phyloP scores from a whole-genome alignment of 441 rosid species.

The Rhodomyrtus psidioides region DNA sequence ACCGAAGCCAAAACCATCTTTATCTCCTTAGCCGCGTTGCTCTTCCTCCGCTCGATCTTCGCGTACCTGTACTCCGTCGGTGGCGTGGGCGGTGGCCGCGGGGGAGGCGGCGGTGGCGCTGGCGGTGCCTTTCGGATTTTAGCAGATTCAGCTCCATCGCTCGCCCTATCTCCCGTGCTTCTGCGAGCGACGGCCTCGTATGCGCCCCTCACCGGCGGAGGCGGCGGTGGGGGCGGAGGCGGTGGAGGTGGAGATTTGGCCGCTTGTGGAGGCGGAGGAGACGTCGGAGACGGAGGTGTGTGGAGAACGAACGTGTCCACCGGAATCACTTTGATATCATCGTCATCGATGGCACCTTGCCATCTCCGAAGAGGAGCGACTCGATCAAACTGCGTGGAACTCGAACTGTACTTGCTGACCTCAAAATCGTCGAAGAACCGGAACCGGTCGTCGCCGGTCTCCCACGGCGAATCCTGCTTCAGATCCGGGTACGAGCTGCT shows the following conservation, averaged over 20 bases:
- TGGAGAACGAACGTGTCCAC: slow-evolving; percentile 48
- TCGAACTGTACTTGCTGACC: slow-evolving; percentile 16
- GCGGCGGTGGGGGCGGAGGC: slow-evolving; percentile 14
- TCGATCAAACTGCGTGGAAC: slow-evolving; percentile 5
- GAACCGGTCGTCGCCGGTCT: slow-evolving; percentile 29
- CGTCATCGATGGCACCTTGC: slow-evolving; percentile 24
- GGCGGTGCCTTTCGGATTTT: slow-evolving; percentile 8
- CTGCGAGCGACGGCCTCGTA: background rate
- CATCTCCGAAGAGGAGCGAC: slow-evolving; percentile 9
- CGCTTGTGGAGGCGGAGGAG: slow-evolving; percentile 16
- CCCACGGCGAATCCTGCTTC: slow-evolving; percentile 32
- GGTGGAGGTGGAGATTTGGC: slow-evolving; percentile 22
- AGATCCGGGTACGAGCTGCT: slow-evolving; percentile 78
- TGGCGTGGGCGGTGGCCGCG: slow-evolving; percentile 11
- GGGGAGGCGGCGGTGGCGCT: slow-evolving; percentile 7
- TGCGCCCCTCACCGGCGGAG: background rate
- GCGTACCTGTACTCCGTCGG: slow-evolving; percentile 8
- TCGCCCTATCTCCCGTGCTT: slow-evolving; percentile 13
- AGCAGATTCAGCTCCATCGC: background rate
- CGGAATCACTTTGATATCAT: slow-evolving; percentile 37
- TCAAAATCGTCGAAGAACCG: slow-evolving; percentile 69
- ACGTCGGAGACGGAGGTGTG: slow-evolving; percentile 9
- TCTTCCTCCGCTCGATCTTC: slow-evolving; percentile 43
- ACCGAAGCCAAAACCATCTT: slow-evolving; percentile 52
- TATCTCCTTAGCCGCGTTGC: slow-evolving; percentile 64